phyloP scores from a whole-genome alignment of 1,139 yeast species.

The Scheffersomyces insectosa region DNA sequence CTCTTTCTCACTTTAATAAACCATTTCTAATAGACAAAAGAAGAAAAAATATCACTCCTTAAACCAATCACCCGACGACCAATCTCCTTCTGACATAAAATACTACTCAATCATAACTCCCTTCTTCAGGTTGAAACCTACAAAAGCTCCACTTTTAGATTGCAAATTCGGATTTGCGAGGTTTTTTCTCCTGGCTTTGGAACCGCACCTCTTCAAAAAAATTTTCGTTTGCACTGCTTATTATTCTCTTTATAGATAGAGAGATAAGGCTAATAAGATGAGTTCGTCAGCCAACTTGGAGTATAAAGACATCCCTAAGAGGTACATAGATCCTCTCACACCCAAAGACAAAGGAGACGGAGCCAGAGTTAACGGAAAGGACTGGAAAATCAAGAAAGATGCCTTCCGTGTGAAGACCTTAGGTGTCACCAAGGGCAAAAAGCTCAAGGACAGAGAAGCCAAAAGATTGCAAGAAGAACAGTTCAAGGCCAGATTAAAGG shows the following conservation, averaged over 20 bases:
- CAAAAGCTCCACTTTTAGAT: background rate
- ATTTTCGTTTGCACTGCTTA: background rate
- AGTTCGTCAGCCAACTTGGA: conserved; percentile 10
- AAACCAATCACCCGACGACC: no score
- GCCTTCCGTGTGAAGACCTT: conserved; percentile 26
- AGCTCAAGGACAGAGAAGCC: conserved; percentile 32
- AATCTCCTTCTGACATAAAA: no score
- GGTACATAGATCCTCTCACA: conserved; percentile 22
- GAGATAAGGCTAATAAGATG: conserved; percentile 2
- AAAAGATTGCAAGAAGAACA: conserved; percentile 43
- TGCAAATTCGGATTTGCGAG: background rate
- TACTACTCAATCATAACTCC: no score
- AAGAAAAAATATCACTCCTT: no score
- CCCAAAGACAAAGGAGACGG: conserved; percentile 26
- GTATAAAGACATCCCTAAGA: conserved; percentile 21
- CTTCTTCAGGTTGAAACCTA: no score
- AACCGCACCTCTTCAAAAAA: background rate
- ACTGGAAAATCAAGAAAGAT: conserved; percentile 28
- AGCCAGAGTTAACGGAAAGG: conserved; percentile 26
- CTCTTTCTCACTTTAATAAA: no score
- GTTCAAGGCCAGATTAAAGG: conserved; percentile 55
- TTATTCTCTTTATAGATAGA: no score
- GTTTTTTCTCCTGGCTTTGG: background rate
- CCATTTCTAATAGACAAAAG: no score
- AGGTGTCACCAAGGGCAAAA: conserved; percentile 13